These are phyloP conservation scores for Collybiopsis confluens DNA, from an alignment of 768 basidiomycete species.

Conservation along the genomic window DNA sequence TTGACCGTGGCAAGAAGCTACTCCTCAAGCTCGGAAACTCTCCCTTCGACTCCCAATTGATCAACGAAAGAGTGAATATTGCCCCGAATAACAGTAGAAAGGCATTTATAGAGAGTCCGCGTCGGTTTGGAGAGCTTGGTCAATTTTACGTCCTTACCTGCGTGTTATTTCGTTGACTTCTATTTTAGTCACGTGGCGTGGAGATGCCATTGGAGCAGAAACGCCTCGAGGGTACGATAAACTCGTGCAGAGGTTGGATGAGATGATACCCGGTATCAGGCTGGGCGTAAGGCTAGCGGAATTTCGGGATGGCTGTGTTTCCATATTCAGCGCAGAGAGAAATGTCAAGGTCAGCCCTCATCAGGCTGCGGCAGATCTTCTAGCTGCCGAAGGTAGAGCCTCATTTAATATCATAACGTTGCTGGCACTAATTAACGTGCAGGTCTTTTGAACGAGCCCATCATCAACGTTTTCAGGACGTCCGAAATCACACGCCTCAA, in stretches of 20 bases:
- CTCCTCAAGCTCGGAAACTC: not conserved
- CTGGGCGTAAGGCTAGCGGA: constrained; percentile 36
- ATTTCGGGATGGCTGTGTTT: constrained; percentile 7
- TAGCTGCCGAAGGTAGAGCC: constrained; percentile 19
- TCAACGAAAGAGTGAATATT: too few species aligned
- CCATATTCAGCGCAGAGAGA: not conserved
- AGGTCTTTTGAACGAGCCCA: constrained; percentile 46
- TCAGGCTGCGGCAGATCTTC: constrained; percentile 36
- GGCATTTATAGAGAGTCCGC: too few species aligned
- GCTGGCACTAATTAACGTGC: not conserved
- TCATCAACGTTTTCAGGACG: constrained; percentile 40
- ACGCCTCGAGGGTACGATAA: constrained; percentile 31
- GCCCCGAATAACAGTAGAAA: too few species aligned
- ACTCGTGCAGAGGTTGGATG: constrained; percentile 35
- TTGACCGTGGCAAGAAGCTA: constrained; percentile 2
- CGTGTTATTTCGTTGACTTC: too few species aligned
- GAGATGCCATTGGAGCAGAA: constrained; percentile 36
- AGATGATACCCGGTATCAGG: constrained; percentile 43
- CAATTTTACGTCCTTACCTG: too few species aligned
- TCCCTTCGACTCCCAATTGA: not conserved
- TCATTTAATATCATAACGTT: constrained; percentile 21
- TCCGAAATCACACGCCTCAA: constrained; percentile 41
- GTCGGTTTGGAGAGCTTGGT: too few species aligned
- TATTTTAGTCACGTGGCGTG: constrained; percentile 38
- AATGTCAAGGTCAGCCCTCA: constrained; percentile 21